phyloP scores from a whole-genome alignment of 1,139 yeast species.

The Tardiomyces blankii region DNA sequence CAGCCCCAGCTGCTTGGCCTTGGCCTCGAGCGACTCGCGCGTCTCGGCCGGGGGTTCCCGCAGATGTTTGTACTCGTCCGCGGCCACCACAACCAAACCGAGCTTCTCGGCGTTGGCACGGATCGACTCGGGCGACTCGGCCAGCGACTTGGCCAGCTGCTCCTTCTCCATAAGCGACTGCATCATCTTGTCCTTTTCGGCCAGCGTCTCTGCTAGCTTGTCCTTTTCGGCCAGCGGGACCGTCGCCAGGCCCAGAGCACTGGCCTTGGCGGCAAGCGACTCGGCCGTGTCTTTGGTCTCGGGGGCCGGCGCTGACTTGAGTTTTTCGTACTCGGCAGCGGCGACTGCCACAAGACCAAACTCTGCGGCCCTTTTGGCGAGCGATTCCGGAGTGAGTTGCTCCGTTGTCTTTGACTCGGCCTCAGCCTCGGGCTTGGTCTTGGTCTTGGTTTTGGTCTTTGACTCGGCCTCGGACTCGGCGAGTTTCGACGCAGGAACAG shows the following conservation, averaged over 20 bases:
- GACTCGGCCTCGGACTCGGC: background rate
- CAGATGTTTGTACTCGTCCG: constrained; percentile 17
- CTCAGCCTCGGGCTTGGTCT: background rate
- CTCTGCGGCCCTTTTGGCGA: background rate
- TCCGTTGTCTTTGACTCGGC: background rate
- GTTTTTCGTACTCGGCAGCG: background rate
- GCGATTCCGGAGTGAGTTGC: background rate
- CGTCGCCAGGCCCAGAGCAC: constrained; percentile 6
- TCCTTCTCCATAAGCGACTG: constrained; percentile 3
- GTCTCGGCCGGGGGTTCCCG: background rate
- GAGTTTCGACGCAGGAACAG: background rate
- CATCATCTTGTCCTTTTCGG: constrained; percentile 4
- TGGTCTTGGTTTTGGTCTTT: background rate
- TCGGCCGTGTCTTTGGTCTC: constrained; percentile 6
- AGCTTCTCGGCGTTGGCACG: constrained; percentile 5
- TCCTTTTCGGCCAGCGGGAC: background rate
- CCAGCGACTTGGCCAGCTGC: background rate
- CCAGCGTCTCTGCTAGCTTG: constrained; percentile 2
- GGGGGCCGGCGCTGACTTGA: constrained; percentile 1
- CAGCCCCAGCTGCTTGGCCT: constrained; percentile 2
- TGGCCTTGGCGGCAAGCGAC: constrained; percentile 4
- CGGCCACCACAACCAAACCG: constrained; percentile 13
- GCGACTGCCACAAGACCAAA: background rate
- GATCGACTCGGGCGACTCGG: background rate
- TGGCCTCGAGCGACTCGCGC: background rate